phyloP scores from a whole-genome alignment of 2,329 filamentous ascomycete species.

The Bipolaris bicolor region DNA sequence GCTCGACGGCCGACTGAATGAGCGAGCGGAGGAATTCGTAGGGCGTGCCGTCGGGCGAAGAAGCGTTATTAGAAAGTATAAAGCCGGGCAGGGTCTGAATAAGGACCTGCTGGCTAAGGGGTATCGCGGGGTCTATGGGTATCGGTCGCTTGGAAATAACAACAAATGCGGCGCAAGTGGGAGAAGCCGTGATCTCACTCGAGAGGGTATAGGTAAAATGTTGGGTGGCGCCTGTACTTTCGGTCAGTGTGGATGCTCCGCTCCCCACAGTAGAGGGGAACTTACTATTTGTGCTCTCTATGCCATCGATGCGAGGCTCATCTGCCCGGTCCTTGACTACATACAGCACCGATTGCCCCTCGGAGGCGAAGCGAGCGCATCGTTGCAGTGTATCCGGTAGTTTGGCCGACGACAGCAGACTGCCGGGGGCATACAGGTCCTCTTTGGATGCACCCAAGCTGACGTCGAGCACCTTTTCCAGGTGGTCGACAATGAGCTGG shows the following conservation, averaged over 20 bases:
- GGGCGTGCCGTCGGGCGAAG: slow-evolving; percentile 78
- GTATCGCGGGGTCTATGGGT: slow-evolving; percentile 81
- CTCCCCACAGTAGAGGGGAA: slow-evolving; percentile 11
- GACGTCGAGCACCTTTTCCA: slow-evolving; percentile 56
- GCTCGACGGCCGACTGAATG: slow-evolving; percentile 87
- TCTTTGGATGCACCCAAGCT: slow-evolving; percentile 62
- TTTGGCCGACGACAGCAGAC: slow-evolving; percentile 75
- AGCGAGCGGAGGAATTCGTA: slow-evolving; percentile 93
- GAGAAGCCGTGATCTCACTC: slow-evolving; percentile 78
- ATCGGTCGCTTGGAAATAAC: slow-evolving; percentile 88
- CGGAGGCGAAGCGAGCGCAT: slow-evolving; percentile 87
- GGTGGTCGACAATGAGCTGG: slow-evolving; percentile 56
- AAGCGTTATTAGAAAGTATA: slow-evolving; percentile 69
- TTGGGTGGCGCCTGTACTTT: slow-evolving; percentile 48
- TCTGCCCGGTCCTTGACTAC: slow-evolving; percentile 80
- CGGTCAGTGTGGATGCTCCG: slow-evolving; percentile 42
- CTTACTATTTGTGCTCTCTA: slow-evolving; percentile 43
- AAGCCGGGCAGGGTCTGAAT: slow-evolving; percentile 90
- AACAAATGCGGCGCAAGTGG: slow-evolving; percentile 83
- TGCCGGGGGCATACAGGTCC: slow-evolving; percentile 81
- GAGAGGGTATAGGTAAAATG: slow-evolving; percentile 79
- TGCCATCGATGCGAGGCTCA: slow-evolving; percentile 45
- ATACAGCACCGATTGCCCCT: slow-evolving; percentile 86
- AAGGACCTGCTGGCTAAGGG: slow-evolving; percentile 86
- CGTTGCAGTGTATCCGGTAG: slow-evolving; percentile 82